Conservation (phyloP, 352 stramenopile genomes). For the Phytophthora quininea region DNA sequence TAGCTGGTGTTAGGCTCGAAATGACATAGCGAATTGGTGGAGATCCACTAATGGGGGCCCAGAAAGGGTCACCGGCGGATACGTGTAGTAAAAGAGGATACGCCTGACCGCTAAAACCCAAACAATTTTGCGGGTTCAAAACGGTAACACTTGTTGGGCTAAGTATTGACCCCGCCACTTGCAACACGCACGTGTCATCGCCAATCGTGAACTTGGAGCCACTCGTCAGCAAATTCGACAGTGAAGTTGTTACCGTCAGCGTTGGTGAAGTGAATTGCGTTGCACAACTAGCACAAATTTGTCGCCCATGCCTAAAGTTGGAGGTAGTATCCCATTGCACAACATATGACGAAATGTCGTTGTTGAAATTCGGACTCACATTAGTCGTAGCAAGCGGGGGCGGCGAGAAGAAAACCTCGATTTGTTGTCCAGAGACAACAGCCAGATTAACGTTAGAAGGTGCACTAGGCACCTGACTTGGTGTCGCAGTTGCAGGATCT, state of each 20-base stretch:
- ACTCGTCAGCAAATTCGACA: slow-evolving; percentile 17
- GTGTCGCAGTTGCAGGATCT: slow-evolving; percentile 49
- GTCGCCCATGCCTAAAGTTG: slow-evolving; percentile 71
- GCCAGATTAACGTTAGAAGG: slow-evolving; percentile 87
- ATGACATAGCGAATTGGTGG: slow-evolving; percentile 88
- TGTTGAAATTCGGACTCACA: slow-evolving; percentile 74
- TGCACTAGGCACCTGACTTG: slow-evolving; percentile 87
- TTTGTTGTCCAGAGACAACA: slow-evolving; percentile 85
- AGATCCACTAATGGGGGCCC: slow-evolving; percentile 70
- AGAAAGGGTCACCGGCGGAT: slow-evolving; percentile 48
- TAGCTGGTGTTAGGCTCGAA: slow-evolving; percentile 57
- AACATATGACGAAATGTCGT: slow-evolving; percentile 88
- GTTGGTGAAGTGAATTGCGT: slow-evolving; percentile 41
- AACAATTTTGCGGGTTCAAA: slow-evolving; percentile 35
- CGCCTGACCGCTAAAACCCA: slow-evolving; percentile 42
- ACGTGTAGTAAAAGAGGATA: slow-evolving; percentile 74
- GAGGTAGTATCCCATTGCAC: slow-evolving; percentile 86
- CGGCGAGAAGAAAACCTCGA: slow-evolving; percentile 91
- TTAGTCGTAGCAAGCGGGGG: slow-evolving; percentile 58
- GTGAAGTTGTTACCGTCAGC: slow-evolving; percentile 40
- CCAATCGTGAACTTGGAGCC: slow-evolving; percentile 60
- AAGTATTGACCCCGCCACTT: slow-evolving; percentile 18
- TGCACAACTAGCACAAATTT: slow-evolving; percentile 55
- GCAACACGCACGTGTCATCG: slow-evolving; percentile 55
- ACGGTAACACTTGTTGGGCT: slow-evolving; percentile 28